A percentile compares a stretch with the other conserved stretches of the same genome.
Conservation (phyloP, 257 asterid species). For the Fraxinus excelsior region DNA sequence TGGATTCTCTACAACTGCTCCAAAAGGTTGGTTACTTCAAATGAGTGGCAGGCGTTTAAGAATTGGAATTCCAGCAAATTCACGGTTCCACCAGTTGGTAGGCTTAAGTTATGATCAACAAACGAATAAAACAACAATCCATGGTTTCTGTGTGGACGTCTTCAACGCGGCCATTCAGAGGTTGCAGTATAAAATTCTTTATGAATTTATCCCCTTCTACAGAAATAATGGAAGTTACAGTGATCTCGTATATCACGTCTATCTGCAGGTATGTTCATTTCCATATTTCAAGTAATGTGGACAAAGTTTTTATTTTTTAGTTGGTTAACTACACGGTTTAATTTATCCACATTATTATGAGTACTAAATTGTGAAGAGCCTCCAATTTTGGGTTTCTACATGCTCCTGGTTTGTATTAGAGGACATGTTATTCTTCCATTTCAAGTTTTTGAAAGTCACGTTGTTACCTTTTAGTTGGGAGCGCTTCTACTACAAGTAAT, state of each 20-base stretch:
- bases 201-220: slow-evolving; percentile 35
- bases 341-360: neutral
- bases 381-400: neutral
- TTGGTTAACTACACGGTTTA: neutral
- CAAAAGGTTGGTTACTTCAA: slow-evolving; percentile 8
- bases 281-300: neutral
- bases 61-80: slow-evolving; percentile 25
- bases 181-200: slow-evolving; percentile 25
- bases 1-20: slow-evolving; percentile 22
- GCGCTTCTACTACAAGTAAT: too few relatives aligned
- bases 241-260: slow-evolving; percentile 32
- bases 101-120: slow-evolving; percentile 6
- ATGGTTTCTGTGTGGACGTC: slow-evolving; percentile 43
- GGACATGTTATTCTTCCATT: neutral
- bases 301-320: neutral
- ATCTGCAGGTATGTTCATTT: slow-evolving; percentile 30
- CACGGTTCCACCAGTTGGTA: slow-evolving; percentile 29
- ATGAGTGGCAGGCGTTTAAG: slow-evolving; percentile 12
- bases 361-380: neutral
- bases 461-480: too few relatives aligned
- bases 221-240: slow-evolving; percentile 30
- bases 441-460: neutral
- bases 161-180: slow-evolving; percentile 33
- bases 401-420: neutral
- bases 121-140: slow-evolving; percentile 10